Percentiles rank a stretch among this genome's conserved stretches.
Conservation (phyloP, 768 basidiomycete genomes). For the Agaricus blazei region DNA sequence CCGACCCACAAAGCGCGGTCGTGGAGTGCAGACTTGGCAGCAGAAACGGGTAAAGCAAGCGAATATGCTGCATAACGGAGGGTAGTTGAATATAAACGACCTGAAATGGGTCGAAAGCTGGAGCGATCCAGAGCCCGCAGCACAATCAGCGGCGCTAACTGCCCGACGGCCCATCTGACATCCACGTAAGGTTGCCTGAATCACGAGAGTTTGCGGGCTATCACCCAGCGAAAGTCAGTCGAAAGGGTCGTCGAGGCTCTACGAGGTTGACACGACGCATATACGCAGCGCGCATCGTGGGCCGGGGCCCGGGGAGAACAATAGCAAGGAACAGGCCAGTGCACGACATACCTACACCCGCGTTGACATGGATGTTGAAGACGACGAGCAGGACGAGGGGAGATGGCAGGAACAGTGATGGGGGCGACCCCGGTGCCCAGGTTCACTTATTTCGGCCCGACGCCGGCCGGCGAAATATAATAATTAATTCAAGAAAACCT, state of each 20-base stretch:
- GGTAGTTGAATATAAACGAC: too few relatives aligned
- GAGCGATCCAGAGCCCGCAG: neutral
- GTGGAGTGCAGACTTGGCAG: neutral
- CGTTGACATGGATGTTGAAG: neutral
- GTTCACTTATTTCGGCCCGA: conserved; percentile 6
- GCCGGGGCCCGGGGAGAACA: neutral
- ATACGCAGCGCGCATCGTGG: neutral
- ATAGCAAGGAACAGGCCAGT: neutral
- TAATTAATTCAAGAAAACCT: neutral
- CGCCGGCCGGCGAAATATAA: neutral
- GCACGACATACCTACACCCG: conserved; percentile 2
- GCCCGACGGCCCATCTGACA: conserved; percentile 1
- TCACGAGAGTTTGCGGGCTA: neutral
- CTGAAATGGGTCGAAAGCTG: neutral
- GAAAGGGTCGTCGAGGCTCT: neutral
- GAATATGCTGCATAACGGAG: neutral
- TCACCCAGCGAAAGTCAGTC: neutral
- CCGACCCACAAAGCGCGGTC: too few relatives aligned
- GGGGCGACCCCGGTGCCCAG: neutral
- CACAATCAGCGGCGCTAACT: neutral
- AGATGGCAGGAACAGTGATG: neutral
- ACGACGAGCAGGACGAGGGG: neutral
- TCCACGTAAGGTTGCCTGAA: neutral
- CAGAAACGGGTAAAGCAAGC: neutral
- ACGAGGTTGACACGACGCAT: neutral